Evolutionary conservation across 2,329 filamentous ascomycete species (phyloP), one percentile per base, ranked within the genome.

Genomic region (Trichoderma semiorbis): DNA sequence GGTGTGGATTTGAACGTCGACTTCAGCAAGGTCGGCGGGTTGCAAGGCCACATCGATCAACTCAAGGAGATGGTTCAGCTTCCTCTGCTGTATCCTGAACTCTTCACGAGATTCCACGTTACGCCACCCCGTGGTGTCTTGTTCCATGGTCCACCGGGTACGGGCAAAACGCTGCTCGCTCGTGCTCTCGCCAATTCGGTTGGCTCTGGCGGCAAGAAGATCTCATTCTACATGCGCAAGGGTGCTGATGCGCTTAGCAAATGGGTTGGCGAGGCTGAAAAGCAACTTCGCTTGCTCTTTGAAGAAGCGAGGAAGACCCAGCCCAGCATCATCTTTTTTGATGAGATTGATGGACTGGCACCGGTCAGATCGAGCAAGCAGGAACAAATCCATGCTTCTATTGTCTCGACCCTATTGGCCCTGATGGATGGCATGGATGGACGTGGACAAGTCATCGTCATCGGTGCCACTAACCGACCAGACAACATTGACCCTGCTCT

Each of bases 191-290:
- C 97, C 64, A 97, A 96, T 70, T 97, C 93, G 73, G 92, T 97
- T 72, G 95, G 94, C 74, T 90, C 92, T 14, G 92, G 95, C 64
- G 95, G 95, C 26, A 91, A 92, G 75, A 98, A 98, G 80, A 96
- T 99, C 74, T 98, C 95, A 0, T 99, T 99, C 77, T 99, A 98
- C 82, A 99, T 99, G 96, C 92, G 96, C 73, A 99, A 99, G 82
- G 97, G 96, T 79, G 97, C 96, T 28, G 96, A 99, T 86, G 95
- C 95, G 18, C 85, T 99, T 74, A 98, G 95, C 82, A 99, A 99
- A 83, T 99, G 96, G 96, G 96, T 99, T 67, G 96, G 96, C 79
- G 96, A 99, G 82, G 96, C 97, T 11, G 96, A 99, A 83, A 92
- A 95, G 82, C 96, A 99, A 80, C 88, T 99, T 69, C 91, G 96